Percentiles rank a stretch among this genome's conserved stretches.
Conservation (phyloP, 2,329 filamentous ascomycete genomes). For the Colletotrichum destructivum region DNA sequence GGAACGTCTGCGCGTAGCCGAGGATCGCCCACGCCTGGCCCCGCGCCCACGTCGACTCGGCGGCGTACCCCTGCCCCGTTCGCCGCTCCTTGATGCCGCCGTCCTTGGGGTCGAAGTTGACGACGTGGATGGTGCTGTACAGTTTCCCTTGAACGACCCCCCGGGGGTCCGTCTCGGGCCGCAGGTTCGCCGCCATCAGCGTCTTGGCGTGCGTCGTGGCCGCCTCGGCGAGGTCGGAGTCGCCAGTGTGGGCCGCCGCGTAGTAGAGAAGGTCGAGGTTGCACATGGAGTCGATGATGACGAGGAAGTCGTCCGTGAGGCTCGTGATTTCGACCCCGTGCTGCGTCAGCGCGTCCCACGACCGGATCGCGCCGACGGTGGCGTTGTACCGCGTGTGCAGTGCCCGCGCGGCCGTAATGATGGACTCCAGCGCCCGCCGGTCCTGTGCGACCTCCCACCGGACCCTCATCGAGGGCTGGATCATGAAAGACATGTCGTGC, state of each 20-base stretch:
- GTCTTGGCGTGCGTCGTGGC: slow-evolving; percentile 58
- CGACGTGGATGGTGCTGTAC: slow-evolving; percentile 62
- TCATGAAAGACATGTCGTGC: slow-evolving; percentile 70
- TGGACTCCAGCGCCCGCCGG: slow-evolving; percentile 53
- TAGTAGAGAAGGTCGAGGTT: slow-evolving; percentile 57
- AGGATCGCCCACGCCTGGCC: slow-evolving; percentile 68
- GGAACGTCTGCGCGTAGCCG: slow-evolving; percentile 65
- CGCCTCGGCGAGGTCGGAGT: slow-evolving; percentile 46
- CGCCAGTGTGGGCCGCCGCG: slow-evolving; percentile 50
- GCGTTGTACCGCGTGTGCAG: slow-evolving; percentile 60
- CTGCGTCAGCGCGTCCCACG: slow-evolving; percentile 60
- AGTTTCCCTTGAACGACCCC: slow-evolving; percentile 32
- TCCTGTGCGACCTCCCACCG: slow-evolving; percentile 63
- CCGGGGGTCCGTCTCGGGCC: slow-evolving; percentile 49
- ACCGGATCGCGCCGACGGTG: slow-evolving; percentile 62
- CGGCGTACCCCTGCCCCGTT: slow-evolving; percentile 64
- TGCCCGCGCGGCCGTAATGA: slow-evolving; percentile 61
- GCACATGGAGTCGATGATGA: slow-evolving; percentile 61
- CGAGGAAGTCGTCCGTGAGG: slow-evolving; percentile 53
- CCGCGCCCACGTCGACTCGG: slow-evolving; percentile 65
- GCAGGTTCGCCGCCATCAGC: slow-evolving; percentile 57
- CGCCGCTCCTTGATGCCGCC: slow-evolving; percentile 60
- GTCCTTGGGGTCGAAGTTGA: slow-evolving; percentile 62
- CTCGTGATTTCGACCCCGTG: slow-evolving; percentile 51
- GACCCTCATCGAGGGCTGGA: slow-evolving; percentile 63